phyloP scores from a whole-genome alignment of 2,329 filamentous ascomycete genomes.

The Fusarium sp. region DNA sequence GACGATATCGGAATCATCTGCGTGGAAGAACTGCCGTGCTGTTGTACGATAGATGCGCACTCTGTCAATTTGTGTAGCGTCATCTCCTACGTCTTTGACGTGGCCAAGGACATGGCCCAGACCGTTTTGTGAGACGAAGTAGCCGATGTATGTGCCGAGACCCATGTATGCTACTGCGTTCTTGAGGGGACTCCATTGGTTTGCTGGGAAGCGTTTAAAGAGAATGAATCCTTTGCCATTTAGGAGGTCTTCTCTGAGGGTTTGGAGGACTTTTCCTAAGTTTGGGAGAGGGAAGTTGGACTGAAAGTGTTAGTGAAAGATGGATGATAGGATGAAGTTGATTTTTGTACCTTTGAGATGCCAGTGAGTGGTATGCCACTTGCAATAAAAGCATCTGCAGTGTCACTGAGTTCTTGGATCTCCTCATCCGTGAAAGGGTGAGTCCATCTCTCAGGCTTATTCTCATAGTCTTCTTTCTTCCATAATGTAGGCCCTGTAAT shows the following conservation, averaged over 20 bases:
- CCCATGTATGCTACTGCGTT: conserved; percentile 92
- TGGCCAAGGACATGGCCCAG: conserved; percentile 88
- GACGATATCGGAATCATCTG: conserved; percentile 85
- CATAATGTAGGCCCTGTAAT: conserved; percentile 80
- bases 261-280: conserved; percentile 51
- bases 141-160: conserved; percentile 84
- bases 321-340: rapidly evolving
- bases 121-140: conserved; percentile 88
- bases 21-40: conserved; percentile 67
- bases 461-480: conserved; percentile 72
- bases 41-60: conserved; percentile 93
- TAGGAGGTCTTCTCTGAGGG: conserved; percentile 61
- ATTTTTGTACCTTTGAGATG: conserved; percentile 57
- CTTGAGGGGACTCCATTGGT: conserved; percentile 80
- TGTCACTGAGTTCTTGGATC: conserved; percentile 71
- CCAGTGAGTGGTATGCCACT: conserved; percentile 75
- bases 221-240: conserved; percentile 91
- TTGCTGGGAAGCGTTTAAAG: conserved; percentile 85
- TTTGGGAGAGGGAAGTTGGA: conserved; percentile 58
- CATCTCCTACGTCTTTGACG: conserved; percentile 88
- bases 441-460: conserved; percentile 76
- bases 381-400: conserved; percentile 76
- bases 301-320: conserved; percentile 38
- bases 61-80: conserved; percentile 82
- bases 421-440: conserved; percentile 76